Conservation (phyloP, 2,329 filamentous ascomycete species). For the Fusarium siculi region DNA sequence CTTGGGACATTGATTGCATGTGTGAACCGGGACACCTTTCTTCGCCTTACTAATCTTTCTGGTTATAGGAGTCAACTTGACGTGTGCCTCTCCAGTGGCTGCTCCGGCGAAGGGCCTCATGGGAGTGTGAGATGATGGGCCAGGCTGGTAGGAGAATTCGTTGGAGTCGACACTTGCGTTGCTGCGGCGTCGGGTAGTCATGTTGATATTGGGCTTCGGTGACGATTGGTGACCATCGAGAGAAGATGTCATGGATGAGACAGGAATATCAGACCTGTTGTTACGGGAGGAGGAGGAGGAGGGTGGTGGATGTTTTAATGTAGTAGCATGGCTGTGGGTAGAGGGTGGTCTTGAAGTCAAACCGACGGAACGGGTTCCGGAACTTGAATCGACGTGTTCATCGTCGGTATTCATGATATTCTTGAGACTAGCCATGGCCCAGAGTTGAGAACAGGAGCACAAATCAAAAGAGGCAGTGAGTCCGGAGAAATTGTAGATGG, state of each 20-base stretch:
- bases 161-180: conserved; percentile 62
- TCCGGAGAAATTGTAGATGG: conserved; percentile 46
- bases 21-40: conserved; percentile 68
- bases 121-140: conserved; percentile 41
- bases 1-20: conserved; percentile 64
- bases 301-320: conserved; percentile 46
- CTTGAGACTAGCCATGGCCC: conserved; percentile 64
- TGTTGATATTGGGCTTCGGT: conserved; percentile 44
- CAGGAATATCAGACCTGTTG: conserved; percentile 51
- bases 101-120: conserved; percentile 55
- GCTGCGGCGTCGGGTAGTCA: conserved; percentile 53
- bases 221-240: conserved; percentile 37
- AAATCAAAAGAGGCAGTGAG: conserved; percentile 45
- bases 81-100: conserved; percentile 50
- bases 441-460: conserved; percentile 54
- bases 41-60: conserved; percentile 67
- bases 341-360: conserved; percentile 51
- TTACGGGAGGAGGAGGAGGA: conserved; percentile 43
- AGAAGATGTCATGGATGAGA: conserved; percentile 43
- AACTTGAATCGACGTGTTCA: conserved; percentile 55
- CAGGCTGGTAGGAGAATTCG: conserved; percentile 53
- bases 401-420: conserved; percentile 68
- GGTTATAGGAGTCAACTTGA: conserved; percentile 67
- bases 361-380: conserved; percentile 59
- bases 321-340: conserved; percentile 54